Evolutionary conservation across 2,329 filamentous ascomycete genomes (phyloP).

Genomic region (Sporothrix euskadiensis): DNA sequence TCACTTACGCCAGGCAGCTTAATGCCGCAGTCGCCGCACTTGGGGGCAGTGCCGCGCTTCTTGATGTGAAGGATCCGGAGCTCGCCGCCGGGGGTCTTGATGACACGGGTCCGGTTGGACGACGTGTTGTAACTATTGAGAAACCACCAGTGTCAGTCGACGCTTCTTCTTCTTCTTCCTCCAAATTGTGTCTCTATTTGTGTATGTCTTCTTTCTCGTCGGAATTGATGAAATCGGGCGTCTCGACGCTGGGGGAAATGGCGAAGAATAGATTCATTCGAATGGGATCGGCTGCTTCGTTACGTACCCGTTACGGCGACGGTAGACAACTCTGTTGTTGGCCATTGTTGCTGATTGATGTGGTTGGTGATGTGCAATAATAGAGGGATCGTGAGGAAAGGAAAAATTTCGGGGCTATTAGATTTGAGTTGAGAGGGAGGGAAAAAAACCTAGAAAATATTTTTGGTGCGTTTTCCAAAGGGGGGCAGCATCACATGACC

Average conservation of each 20-base stretch:
- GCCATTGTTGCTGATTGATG: slow-evolving; percentile 56
- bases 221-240: not conserved
- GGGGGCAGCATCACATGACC: slow-evolving; percentile 31
- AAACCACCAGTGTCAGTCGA: slow-evolving; percentile 23
- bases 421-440: slow-evolving; percentile 20
- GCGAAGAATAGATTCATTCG: not conserved
- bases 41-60: slow-evolving; percentile 97
- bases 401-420: slow-evolving; percentile 22
- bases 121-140: slow-evolving; percentile 88
- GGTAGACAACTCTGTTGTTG: slow-evolving; percentile 64
- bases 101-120: slow-evolving; percentile 93
- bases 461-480: slow-evolving; percentile 32
- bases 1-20: slow-evolving; percentile 96
- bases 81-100: slow-evolving; percentile 96
- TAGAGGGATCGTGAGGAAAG: slow-evolving; percentile 23
- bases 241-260: not conserved
- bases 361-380: slow-evolving; percentile 34
- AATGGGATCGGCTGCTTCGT: not conserved
- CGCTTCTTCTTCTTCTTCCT: slow-evolving; percentile 14
- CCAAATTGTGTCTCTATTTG: not conserved
- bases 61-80: slow-evolving; percentile 98
- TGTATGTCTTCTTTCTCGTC: not conserved
- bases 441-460: slow-evolving; percentile 31
- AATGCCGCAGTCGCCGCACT: slow-evolving; percentile 98
- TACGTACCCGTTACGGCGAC: slow-evolving; percentile 78